phyloP scores from a whole-genome alignment of 2,329 filamentous ascomycete genomes.

The Ustulina deusta region DNA sequence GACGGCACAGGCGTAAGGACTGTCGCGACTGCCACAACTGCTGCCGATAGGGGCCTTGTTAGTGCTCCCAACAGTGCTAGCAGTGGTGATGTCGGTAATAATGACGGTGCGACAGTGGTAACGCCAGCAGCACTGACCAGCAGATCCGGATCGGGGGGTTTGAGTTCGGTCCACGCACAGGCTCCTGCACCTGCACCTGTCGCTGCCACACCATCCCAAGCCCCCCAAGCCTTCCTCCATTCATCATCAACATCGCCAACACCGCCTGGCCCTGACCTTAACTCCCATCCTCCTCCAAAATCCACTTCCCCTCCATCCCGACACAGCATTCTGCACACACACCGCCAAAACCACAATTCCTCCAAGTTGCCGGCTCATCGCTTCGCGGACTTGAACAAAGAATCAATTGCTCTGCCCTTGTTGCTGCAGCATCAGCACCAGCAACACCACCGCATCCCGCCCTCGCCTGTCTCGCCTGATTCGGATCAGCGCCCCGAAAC shows the following conservation, averaged over 20 bases:
- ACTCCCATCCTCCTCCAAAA: conserved; percentile 20
- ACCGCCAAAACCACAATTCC: conserved; percentile 66
- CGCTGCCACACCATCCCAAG: conserved; percentile 19
- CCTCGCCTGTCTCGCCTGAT: conserved; percentile 56
- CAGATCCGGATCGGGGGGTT: conserved; percentile 22
- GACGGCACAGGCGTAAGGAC: conserved; percentile 22
- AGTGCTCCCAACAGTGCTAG: conserved; percentile 21
- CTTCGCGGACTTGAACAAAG: conserved; percentile 62
- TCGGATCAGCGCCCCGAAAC: conserved; percentile 49
- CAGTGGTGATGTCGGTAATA: conserved; percentile 11
- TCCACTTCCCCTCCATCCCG: conserved; percentile 24
- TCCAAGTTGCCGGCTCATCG: conserved; percentile 68
- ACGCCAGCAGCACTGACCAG: conserved; percentile 15
- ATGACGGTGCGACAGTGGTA: conserved; percentile 18
- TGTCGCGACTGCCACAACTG: not conserved
- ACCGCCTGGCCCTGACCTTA: conserved; percentile 21
- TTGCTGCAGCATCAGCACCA: conserved; percentile 52
- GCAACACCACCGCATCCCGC: conserved; percentile 50
- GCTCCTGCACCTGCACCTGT: conserved; percentile 17
- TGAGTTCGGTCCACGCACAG: conserved; percentile 20
- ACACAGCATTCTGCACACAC: conserved; percentile 54
- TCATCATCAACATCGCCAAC: conserved; percentile 22
- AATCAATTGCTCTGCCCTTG: conserved; percentile 52
- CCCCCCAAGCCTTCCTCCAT: conserved; percentile 24
- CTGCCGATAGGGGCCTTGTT: conserved; percentile 17